These are phyloP conservation scores for Sporothrix brunneoviolacea DNA, from an alignment of 2,329 filamentous ascomycete genomes.

Conservation along the genomic window DNA sequence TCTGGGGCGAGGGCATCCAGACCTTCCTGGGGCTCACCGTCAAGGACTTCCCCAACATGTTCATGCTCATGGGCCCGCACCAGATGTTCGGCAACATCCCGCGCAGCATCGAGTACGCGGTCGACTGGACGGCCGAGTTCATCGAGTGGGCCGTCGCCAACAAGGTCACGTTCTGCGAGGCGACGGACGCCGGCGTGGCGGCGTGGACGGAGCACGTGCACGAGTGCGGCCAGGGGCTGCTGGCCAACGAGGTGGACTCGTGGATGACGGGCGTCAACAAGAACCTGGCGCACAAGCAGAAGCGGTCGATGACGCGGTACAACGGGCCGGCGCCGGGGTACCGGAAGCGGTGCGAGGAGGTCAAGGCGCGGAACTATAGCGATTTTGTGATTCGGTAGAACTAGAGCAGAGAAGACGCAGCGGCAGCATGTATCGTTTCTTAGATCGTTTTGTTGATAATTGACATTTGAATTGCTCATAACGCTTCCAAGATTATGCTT, in stretches of 20 bases:
- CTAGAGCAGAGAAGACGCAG: no score
- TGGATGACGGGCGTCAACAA: conserved; percentile 53
- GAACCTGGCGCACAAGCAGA: conserved; percentile 40
- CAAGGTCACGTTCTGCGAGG: conserved; percentile 31
- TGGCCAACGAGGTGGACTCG: conserved; percentile 42
- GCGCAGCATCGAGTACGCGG: conserved; percentile 46
- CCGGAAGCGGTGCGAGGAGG: conserved; percentile 30
- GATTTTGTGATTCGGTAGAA: conserved; percentile 13
- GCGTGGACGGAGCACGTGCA: conserved; percentile 43
- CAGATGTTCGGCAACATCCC: conserved; percentile 49
- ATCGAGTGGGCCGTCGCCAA: conserved; percentile 28
- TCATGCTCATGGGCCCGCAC: conserved; percentile 21
- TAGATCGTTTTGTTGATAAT: no score
- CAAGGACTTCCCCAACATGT: conserved; percentile 18
- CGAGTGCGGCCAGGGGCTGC: conserved; percentile 35
- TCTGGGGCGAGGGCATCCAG: conserved; percentile 29
- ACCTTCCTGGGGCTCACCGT: conserved; percentile 23
- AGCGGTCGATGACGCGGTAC: conserved; percentile 40
- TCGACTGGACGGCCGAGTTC: conserved; percentile 45
- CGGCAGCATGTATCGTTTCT: no score
- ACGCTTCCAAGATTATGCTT: no score
- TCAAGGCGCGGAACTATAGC: conserved; percentile 23
- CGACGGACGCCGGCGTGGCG: conserved; percentile 32
- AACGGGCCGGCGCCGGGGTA: conserved; percentile 39
- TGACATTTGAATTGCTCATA: no score